Conservation (phyloP, 169 alveolate species). For the Plasmodium knowlesi region DNA sequence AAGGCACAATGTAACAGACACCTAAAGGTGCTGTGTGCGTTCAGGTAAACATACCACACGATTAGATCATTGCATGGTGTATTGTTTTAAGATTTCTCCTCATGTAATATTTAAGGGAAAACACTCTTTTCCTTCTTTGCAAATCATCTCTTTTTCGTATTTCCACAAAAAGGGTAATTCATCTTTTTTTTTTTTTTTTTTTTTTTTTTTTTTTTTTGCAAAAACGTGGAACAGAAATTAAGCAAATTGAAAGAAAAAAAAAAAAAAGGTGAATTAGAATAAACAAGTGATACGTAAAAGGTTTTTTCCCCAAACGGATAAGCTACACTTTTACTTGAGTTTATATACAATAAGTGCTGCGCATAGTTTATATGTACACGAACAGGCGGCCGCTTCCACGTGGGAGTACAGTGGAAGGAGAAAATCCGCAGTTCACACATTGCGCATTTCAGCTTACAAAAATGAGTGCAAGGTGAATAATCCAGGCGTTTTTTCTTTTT, state of each 20-base stretch:
- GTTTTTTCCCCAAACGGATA: not conserved
- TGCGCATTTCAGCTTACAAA: not conserved
- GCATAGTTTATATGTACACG: not conserved
- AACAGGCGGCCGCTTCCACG: not conserved
- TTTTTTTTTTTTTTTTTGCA: not conserved
- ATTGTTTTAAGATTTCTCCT: not conserved
- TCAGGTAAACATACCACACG: not conserved
- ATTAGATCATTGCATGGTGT: not conserved
- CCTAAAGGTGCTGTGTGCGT: not conserved
- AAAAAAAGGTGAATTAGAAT: not conserved
- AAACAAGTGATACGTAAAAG: not conserved
- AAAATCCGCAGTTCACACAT: not conserved
- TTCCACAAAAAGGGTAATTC: not conserved
- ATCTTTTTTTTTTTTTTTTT: not conserved
- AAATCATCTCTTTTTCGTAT: not conserved
- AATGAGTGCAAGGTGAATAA: conserved; percentile 7
- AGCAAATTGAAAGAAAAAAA: not conserved
- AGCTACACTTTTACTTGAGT: not conserved
- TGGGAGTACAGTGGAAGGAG: not conserved
- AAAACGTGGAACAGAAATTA: not conserved
- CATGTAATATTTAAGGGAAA: not conserved
- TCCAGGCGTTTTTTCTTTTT: not conserved
- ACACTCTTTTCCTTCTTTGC: not conserved
- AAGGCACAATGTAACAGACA: not conserved
- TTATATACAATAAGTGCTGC: not conserved